Evolutionary conservation across 129 eudicot species (phyloP).

Genomic region (Helichrysum umbraculigerum): DNA sequence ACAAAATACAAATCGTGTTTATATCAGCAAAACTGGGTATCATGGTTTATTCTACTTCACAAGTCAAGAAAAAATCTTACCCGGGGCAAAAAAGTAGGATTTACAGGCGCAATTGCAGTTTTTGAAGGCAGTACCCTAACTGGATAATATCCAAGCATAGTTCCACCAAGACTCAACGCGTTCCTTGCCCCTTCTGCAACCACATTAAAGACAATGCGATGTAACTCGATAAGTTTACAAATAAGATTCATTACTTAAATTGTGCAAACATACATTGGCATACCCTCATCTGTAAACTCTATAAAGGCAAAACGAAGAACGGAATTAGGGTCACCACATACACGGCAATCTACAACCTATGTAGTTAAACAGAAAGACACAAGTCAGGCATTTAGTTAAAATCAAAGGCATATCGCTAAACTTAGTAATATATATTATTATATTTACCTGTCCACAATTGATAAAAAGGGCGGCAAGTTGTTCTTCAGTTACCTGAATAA

Average conservation of each 20-base stretch:
- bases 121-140: conserved; percentile 84
- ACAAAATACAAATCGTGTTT: background rate
- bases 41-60: conserved; percentile 3
- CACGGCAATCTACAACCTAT: conserved; percentile 94
- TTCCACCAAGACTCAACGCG: conserved; percentile 75
- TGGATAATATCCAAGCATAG: conserved; percentile 87
- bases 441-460: conserved; percentile 71
- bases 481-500: conserved; percentile 85
- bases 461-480: conserved; percentile 92
- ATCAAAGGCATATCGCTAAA: conserved; percentile 4
- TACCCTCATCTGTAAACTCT: conserved; percentile 88
- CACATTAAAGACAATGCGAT: conserved; percentile 13
- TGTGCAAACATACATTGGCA: conserved; percentile 1
- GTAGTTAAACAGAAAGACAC: background rate
- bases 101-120: conserved; percentile 95
- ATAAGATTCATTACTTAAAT: background rate
- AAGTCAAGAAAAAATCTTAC: conserved; percentile 35
- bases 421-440: background rate
- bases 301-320: conserved; percentile 84
- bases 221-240: conserved; percentile 14
- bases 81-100: conserved; percentile 73
- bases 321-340: conserved; percentile 85
- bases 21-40: background rate
- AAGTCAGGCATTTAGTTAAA: background rate
- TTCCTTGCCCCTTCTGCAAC: conserved; percentile 77